phyloP scores from a whole-genome alignment of 2,329 filamentous ascomycete species.

The Trichoderma sp. region DNA sequence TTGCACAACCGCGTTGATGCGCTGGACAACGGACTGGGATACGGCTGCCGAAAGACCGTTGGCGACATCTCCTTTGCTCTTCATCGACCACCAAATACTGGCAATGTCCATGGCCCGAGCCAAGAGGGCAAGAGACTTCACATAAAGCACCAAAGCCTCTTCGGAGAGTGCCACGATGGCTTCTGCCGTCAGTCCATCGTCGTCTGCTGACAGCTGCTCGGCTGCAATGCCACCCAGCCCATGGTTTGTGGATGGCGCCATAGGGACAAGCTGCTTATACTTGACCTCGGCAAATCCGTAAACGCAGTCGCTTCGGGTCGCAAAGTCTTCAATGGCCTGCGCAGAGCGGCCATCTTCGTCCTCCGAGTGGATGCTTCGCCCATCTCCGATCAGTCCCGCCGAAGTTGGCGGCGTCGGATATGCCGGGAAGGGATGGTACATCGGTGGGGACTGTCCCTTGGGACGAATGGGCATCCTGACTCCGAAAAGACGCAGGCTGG shows the following conservation, averaged over 20 bases:
- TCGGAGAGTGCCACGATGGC: constrained; percentile 87
- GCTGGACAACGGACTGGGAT: constrained; percentile 60
- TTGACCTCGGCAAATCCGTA: constrained; percentile 99
- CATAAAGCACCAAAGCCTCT: constrained; percentile 92
- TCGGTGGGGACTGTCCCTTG: constrained; percentile 72
- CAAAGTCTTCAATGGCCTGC: constrained; percentile 85
- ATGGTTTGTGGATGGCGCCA: constrained; percentile 77
- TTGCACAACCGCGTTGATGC: constrained; percentile 92
- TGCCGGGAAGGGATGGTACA: constrained; percentile 80
- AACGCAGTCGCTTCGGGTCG: constrained; percentile 91
- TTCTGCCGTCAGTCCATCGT: constrained; percentile 81
- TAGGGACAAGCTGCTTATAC: constrained; percentile 92
- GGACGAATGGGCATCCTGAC: constrained; percentile 68
- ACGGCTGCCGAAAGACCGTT: constrained; percentile 45
- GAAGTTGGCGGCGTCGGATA: constrained; percentile 72
- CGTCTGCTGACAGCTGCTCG: constrained; percentile 59
- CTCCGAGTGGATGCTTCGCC: constrained; percentile 55
- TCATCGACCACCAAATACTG: constrained; percentile 86
- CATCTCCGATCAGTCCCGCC: constrained; percentile 68
- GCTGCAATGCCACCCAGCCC: constrained; percentile 65
- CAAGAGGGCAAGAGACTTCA: constrained; percentile 87
- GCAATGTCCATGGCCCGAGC: constrained; percentile 96
- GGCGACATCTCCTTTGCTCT: constrained; percentile 66
- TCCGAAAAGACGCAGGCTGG: constrained; percentile 75
- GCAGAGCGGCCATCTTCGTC: constrained; percentile 83